Base-by-base conservation (phyloP, 306 rosid species). In the Cajanus cajan region DNA sequence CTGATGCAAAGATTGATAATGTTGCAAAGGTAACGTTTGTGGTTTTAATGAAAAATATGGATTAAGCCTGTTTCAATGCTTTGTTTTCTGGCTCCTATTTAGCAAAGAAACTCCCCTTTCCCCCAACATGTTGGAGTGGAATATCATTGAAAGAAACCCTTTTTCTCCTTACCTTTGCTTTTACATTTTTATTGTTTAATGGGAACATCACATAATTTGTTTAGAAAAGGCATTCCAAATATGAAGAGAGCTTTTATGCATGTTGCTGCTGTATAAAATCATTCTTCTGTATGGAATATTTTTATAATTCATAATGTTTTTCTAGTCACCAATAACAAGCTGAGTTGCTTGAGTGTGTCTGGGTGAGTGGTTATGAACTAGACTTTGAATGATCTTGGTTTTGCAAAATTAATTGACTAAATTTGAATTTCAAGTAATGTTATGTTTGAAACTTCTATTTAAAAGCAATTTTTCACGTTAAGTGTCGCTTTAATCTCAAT, bases 1-100 rank as follows among this genome's bases (percentile, higher is more conserved):
- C 91, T 78, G 92, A 87, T 62, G 94, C 97, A 71, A 96, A 43
- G 82, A 80, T 93, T 59, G 91, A 91, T 57, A 90, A 87, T 84
- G 92, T 93, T 79, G 87, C 85, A 47, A 90, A 93, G 96, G 99
- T 96, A 84, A 81, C 52, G 22, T 57, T 71, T 37, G 47, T 36
- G 28, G 37, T 16, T 68, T 28, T 69, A 37, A 62, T 61, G 73
- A 19, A 11, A 43, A 33, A 44, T 82, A 44, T 61, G 25, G n/a
- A 6, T 39, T 62, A 37, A 47, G n/a, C 28, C 45, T 40, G 50
- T 68, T 57, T 36, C 33, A 41, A 5, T 22, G 34, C 24, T 55
- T n/a, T 44, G 24, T 9, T 48, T 45, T 47, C 16, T 2, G 45
- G 58, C 36, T 47, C 10, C 15, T 51, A 47, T 68, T 59, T 48